Evolutionary conservation across 106 monocot genomes (phyloP), one percentile per base, ranked within the genome.

Genomic region (Chionographis japonica): DNA sequence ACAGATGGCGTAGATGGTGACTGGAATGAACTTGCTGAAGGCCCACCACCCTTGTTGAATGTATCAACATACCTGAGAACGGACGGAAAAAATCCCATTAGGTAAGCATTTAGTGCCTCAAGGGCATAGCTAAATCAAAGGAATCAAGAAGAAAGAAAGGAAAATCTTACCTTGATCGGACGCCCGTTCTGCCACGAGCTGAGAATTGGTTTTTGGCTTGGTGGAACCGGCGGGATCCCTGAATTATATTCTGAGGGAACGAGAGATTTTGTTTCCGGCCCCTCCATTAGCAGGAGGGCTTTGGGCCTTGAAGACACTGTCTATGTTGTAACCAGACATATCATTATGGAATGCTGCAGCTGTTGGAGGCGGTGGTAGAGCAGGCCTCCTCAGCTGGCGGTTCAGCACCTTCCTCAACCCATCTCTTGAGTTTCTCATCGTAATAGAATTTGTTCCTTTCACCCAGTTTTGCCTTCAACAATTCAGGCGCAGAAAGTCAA

Each of bases 361-460:
- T 18, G 78, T 84, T 55, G 98, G 98, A 57, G 98, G 98, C 18
- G 98, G 90, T 13, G 87, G 79, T 19, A 76, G 79, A 13, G 81
- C 72, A 69, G 83, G 83, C 54, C 62, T 87, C 87, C 73, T 75
- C 88, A 37, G 90, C 82, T 19, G 86, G 78, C 61, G 75, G 68
- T 56, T 83, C 87, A 38, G 75, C 79, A 52, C 98, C 98, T 75
- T 99, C 90, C 70, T 99, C 98, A 42, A 99, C 87, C 98, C 98
- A 99, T 76, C 83, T 90, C 77, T 93, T 99, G 17, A 99, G 82
- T 52, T 93, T 93, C 55, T 99, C 98, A 68, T 99, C 88, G 67
- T 99, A 99, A 72, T 93, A 99, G 66, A 99, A 99, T 71, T 85
- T 99, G 77, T 99, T 99, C 20, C 62, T 73, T 65, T 93, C 87